These are phyloP conservation scores for Thelephora ganbajun DNA, from an alignment of 768 basidiomycete genomes.

Conservation along the genomic window DNA sequence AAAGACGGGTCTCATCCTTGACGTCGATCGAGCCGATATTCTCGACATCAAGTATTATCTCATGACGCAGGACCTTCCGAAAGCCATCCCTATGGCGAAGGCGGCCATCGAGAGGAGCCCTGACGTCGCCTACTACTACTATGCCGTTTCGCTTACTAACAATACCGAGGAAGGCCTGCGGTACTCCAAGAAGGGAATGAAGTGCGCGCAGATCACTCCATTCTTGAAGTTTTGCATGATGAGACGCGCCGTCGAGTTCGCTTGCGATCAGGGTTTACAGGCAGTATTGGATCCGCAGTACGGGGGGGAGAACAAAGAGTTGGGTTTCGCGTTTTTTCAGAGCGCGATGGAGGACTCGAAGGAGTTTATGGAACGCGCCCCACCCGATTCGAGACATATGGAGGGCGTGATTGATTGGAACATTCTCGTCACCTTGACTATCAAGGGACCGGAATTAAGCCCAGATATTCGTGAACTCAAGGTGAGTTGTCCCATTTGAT, in stretches of 20 bases:
- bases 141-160: slow-evolving; percentile 37
- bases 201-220: slow-evolving; percentile 36
- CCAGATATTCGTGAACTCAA: slow-evolving; percentile 35
- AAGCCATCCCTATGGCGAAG: slow-evolving; percentile 34
- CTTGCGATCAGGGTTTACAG: slow-evolving; percentile 38
- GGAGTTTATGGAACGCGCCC: slow-evolving; percentile 36
- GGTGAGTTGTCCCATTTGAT: slow-evolving; percentile 20
- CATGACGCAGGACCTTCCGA: slow-evolving; percentile 31
- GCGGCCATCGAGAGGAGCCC: slow-evolving; percentile 40
- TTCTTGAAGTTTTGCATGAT: slow-evolving; percentile 44
- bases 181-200: slow-evolving; percentile 53
- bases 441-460: slow-evolving; percentile 36
- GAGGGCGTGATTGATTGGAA: slow-evolving; percentile 47
- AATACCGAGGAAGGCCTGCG: slow-evolving; percentile 38
- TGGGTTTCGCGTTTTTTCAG: slow-evolving; percentile 45
- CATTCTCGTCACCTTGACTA: slow-evolving; percentile 35
- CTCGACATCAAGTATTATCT: slow-evolving; percentile 48
- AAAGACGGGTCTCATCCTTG: slow-evolving; percentile 22
- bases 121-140: slow-evolving; percentile 48
- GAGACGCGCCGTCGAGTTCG: slow-evolving; percentile 49
- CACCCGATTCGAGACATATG: slow-evolving; percentile 50
- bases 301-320: slow-evolving; percentile 34
- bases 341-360: slow-evolving; percentile 50
- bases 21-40: slow-evolving; percentile 45
- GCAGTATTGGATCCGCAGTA: slow-evolving; percentile 30